These are phyloP conservation scores for Colletotrichum destructivum DNA, from an alignment of 2,329 filamentous ascomycete genomes.

Conservation along the genomic window DNA sequence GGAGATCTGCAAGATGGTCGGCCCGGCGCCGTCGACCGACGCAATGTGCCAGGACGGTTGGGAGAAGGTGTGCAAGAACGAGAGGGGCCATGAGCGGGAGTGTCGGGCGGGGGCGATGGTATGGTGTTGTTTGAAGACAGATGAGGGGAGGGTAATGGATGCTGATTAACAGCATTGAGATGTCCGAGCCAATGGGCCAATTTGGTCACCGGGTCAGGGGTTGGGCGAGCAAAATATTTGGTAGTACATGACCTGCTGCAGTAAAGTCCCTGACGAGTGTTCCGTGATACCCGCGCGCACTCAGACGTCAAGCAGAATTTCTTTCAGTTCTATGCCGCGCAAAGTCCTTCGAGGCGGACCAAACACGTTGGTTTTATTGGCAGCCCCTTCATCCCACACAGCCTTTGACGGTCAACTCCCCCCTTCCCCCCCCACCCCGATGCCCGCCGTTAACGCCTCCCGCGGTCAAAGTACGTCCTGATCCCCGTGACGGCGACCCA, in stretches of 20 bases:
- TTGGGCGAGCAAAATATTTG: too few relatives aligned
- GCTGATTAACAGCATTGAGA: neutral
- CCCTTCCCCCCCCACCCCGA: neutral
- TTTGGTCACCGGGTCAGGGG: neutral
- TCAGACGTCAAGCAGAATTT: too few relatives aligned
- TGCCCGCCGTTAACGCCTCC: neutral
- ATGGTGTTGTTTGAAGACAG: neutral
- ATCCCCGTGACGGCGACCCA: slow-evolving; percentile 38
- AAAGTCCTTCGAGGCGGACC: too few relatives aligned
- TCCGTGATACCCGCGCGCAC: too few relatives aligned
- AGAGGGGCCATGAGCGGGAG: neutral
- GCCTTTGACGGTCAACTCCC: too few relatives aligned
- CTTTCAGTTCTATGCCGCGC: too few relatives aligned
- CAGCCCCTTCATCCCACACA: too few relatives aligned
- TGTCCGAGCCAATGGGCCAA: neutral
- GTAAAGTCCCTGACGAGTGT: too few relatives aligned
- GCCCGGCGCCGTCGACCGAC: neutral
- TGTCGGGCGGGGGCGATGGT: neutral
- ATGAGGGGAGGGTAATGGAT: neutral
- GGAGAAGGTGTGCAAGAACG: neutral
- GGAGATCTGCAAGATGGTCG: neutral
- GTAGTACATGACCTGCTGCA: too few relatives aligned
- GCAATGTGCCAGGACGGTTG: slow-evolving; percentile 12
- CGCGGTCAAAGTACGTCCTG: slow-evolving; percentile 13
- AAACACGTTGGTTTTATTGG: too few relatives aligned